A percentile compares a stretch with the other conserved stretches of the same genome.
Conservation (phyloP, 139 green algal genomes). For the Chloropicon primus region DNA sequence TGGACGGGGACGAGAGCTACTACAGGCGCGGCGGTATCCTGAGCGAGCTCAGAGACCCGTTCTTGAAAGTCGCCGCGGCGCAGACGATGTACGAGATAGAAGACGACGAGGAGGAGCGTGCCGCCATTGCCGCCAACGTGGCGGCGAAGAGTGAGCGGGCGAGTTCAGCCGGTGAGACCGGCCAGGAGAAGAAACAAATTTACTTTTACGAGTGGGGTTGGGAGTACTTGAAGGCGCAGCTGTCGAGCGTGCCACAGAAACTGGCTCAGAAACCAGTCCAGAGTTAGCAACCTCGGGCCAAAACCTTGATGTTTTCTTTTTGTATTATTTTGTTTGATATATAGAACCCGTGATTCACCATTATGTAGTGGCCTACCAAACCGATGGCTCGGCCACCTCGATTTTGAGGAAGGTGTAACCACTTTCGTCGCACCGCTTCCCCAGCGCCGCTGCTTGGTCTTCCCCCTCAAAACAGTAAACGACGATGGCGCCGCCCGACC, state of each 20-base stretch:
- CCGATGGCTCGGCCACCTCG: not conserved
- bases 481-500: slow-evolving; percentile 64
- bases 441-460: slow-evolving; percentile 4
- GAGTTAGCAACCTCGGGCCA: no score
- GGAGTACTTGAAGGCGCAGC: not conserved
- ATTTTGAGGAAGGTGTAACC: not conserved
- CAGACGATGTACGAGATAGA: slow-evolving; percentile 22
- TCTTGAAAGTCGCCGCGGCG: slow-evolving; percentile 34
- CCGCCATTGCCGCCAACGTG: slow-evolving; percentile 9
- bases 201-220: slow-evolving; percentile 5
- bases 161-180: not conserved
- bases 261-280: no score
- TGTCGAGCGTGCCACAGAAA: not conserved
- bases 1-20: slow-evolving; percentile 36
- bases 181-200: slow-evolving; percentile 14
- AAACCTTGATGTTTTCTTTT: no score
- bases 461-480: slow-evolving; percentile 32
- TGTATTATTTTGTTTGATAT: not conserved
- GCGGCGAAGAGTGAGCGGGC: not conserved
- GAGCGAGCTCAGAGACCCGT: slow-evolving; percentile 45
- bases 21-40: slow-evolving; percentile 43
- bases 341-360: not conserved
- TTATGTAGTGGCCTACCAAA: not conserved
- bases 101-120: slow-evolving; percentile 30
- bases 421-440: not conserved